Base-by-base conservation (phyloP, 345 rosid species). In the Cardiospermum halicacabum region DNA sequence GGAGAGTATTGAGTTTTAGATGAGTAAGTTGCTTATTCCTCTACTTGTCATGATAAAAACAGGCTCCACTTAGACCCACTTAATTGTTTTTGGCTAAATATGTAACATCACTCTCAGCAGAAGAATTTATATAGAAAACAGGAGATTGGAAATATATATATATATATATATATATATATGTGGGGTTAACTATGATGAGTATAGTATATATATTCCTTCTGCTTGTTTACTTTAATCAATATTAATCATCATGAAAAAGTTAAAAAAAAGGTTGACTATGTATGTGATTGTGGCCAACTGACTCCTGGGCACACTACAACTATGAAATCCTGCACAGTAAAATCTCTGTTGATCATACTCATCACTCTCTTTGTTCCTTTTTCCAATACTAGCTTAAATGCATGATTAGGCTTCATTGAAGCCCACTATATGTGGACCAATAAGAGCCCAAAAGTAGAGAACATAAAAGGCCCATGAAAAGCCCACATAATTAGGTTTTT, bases 231-330 rank as follows among this genome's bases (percentile, higher is more conserved):
- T 47, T 47, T 47, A 47, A 47, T 47, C 18, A 47, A 47, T 47
- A 34, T 65, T 69, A 62, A 62, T 75, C 69, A 51, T 67, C 59
- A 57, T 24, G 16, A 65, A 53, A 73, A 66, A 59, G 39, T 21
- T 15, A 19, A n/a, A n/a, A n/a, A n/a, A n/a, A n/a, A 42, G 62
- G 58, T 77, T 72, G 77, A 69, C 77, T 32, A 62, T n/a, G 39
- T 36, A 70, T 56, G 49, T 24, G 18, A 3, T n/a, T 28, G 26
- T 15, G 69, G 74, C 74, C 64, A 4, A 2, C 19, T 56, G 70
- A 70, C 13, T 53, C 54, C 28, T 21, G 39, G 65, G 64, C 70
- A 67, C 53, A 60, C 21, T 53, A 56, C 43, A 47, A 30, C 58
- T 9, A 19, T 43, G 31, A 49, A 19, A 50, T 62, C 43, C 50